Evolutionary conservation across 2,329 filamentous ascomycete species (phyloP).

Genomic region (Sporothrix luriei): DNA sequence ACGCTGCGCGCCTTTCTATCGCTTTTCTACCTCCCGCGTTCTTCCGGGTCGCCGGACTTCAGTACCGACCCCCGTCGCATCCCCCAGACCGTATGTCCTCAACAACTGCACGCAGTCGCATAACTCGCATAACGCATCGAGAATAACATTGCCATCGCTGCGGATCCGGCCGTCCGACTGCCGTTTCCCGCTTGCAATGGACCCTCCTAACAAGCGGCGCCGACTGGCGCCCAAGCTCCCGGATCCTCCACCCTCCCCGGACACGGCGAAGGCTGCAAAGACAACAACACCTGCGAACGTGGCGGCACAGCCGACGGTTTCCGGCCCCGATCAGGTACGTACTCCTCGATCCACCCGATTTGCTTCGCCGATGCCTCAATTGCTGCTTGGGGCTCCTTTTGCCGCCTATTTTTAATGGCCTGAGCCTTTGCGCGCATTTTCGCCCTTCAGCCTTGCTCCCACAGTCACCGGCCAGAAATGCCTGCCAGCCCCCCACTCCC

Average conservation of each 20-base stretch:
- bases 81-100: conserved; percentile 30
- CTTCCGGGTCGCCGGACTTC: conserved; percentile 28
- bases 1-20: not conserved
- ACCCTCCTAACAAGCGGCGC: conserved; percentile 41
- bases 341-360: not conserved
- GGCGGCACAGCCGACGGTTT: conserved; percentile 33
- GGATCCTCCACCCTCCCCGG: conserved; percentile 35
- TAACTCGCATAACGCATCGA: conserved; percentile 15
- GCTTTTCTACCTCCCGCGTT: conserved; percentile 36
- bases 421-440: conserved; percentile 17
- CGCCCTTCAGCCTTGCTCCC: conserved; percentile 5
- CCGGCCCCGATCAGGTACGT: conserved; percentile 36
- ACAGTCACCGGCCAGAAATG: not conserved
- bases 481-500: conserved; percentile 7
- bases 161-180: conserved; percentile 9
- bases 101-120: conserved; percentile 20
- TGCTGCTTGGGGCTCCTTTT: not conserved
- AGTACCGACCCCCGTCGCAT: conserved; percentile 23
- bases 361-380: not conserved
- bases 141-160: conserved; percentile 7
- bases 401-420: not conserved
- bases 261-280: conserved; percentile 7
- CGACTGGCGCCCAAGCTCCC: conserved; percentile 40
- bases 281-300: conserved; percentile 17
- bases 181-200: conserved; percentile 34